A percentile compares a stretch with the other conserved stretches of the same genome.
Conservation (phyloP, 2,329 filamentous ascomycete species). For the Paecilomyces fulvus region DNA sequence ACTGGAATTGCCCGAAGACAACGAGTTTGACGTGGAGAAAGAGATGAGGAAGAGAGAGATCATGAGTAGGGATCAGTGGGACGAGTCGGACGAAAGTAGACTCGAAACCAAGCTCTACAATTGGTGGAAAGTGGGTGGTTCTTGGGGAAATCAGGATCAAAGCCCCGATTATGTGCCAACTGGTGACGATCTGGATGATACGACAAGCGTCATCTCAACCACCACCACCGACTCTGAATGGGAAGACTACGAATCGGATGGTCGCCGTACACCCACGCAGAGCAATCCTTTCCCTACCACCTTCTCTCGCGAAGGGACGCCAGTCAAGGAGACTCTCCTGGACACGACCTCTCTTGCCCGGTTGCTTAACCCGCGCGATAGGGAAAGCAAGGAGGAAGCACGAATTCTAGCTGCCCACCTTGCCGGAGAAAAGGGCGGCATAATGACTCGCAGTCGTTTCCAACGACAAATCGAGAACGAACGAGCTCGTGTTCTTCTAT, state of each 20-base stretch:
- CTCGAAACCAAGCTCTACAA: constrained; percentile 68
- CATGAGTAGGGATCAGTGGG: constrained; percentile 32
- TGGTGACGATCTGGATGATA: constrained; percentile 55
- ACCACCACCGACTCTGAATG: constrained; percentile 42
- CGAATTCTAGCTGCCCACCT: constrained; percentile 73
- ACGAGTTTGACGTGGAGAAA: constrained; percentile 69
- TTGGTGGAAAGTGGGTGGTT: constrained; percentile 76
- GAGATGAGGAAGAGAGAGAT: constrained; percentile 61
- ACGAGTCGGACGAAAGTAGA: constrained; percentile 50
- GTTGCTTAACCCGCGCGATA: constrained; percentile 69
- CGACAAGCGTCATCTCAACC: constrained; percentile 70
- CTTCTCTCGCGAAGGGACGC: constrained; percentile 38
- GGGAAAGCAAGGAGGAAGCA: constrained; percentile 73
- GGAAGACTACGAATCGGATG: constrained; percentile 41
- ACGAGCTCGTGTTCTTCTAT: constrained; percentile 58
- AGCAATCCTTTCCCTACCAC: constrained; percentile 48
- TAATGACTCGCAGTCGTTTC: constrained; percentile 77
- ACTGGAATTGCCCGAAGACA: constrained; percentile 49
- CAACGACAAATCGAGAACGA: constrained; percentile 59
- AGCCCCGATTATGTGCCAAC: constrained; percentile 68
- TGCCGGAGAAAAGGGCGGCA: constrained; percentile 47
- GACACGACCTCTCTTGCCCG: constrained; percentile 63
- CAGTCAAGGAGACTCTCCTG: constrained; percentile 54
- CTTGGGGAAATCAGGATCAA: constrained; percentile 73
- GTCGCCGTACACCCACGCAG: constrained; percentile 66